Percentiles rank a stretch among this genome's conserved stretches.
Conservation (phyloP, 2,329 filamentous ascomycete genomes). For the Pseudocercospora cruenta region DNA sequence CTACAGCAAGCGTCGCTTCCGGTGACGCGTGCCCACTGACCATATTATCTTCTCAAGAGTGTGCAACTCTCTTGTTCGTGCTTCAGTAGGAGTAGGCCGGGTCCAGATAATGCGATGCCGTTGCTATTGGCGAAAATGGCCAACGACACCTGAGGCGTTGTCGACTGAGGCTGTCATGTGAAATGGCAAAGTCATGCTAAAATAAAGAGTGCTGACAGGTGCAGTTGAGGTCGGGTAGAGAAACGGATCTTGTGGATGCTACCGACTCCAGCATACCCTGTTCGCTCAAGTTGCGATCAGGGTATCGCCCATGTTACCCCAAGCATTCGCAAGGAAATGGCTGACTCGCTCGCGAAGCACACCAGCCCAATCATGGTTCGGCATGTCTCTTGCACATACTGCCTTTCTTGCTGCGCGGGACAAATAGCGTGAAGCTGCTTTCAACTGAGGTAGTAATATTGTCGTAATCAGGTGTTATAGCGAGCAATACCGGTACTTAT, state of each 20-base stretch:
- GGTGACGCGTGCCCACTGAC: constrained; percentile 24
- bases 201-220: background rate
- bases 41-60: background rate
- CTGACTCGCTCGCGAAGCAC: background rate
- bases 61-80: background rate
- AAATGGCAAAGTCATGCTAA: background rate
- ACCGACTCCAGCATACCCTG: constrained; percentile 8
- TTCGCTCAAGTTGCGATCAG: background rate
- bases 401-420: too few species aligned
- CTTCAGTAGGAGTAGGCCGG: background rate
- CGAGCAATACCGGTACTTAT: too few species aligned
- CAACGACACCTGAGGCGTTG: too few species aligned
- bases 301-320: background rate
- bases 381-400: too few species aligned
- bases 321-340: background rate
- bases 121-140: background rate
- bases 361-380: too few species aligned
- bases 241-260: constrained; percentile 19
- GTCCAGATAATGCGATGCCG: background rate
- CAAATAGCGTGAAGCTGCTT: too few species aligned
- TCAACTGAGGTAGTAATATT: too few species aligned
- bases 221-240: constrained; percentile 31
- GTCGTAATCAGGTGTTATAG: too few species aligned
- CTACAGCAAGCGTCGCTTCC: constrained; percentile 22
- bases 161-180: background rate